These are phyloP conservation scores for Cytidiella melzeri DNA, from an alignment of 768 basidiomycete species.

Conservation along the genomic window DNA sequence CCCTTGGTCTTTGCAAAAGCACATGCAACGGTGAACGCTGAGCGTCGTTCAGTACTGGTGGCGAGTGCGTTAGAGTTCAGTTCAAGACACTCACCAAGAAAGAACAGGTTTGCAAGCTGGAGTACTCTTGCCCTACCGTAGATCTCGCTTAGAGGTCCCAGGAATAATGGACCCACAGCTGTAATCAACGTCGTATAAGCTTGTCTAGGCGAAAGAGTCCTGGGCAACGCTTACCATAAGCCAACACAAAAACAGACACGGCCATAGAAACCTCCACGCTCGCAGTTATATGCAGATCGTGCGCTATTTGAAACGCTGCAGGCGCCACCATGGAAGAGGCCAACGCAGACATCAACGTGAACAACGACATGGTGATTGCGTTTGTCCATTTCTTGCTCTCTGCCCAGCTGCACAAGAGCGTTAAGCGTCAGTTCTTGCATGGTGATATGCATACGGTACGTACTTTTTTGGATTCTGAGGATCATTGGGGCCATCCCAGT, in stretches of 20 bases:
- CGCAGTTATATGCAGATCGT: conserved; percentile 46
- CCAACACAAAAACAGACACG: conserved; percentile 48
- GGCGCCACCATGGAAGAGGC: conserved; percentile 70
- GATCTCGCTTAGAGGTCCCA: conserved; percentile 35
- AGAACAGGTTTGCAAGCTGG: conserved; percentile 13
- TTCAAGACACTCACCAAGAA: conserved; percentile 10
- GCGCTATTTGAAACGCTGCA: conserved; percentile 41
- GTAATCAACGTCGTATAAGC: not conserved
- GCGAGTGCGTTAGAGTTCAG: not conserved
- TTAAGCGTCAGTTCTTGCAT: not conserved
- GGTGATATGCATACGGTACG: not conserved
- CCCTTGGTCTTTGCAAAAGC: conserved; percentile 50
- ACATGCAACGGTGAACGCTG: conserved; percentile 45
- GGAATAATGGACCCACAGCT: conserved; percentile 23
- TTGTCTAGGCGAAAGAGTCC: conserved; percentile 2
- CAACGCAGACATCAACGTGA: conserved; percentile 60
- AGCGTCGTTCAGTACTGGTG: not conserved
- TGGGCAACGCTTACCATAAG: conserved; percentile 39
- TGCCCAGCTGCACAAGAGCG: conserved; percentile 42
- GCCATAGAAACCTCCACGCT: conserved; percentile 45
- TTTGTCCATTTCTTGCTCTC: conserved; percentile 54
- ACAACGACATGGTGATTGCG: conserved; percentile 52
- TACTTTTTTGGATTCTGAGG: conserved; percentile 30
- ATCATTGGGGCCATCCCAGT: conserved; percentile 33
- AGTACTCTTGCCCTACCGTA: conserved; percentile 26